Evolutionary conservation across 2,329 filamentous ascomycete genomes (phyloP).

Genomic region (Cladorrhinum sp.): DNA sequence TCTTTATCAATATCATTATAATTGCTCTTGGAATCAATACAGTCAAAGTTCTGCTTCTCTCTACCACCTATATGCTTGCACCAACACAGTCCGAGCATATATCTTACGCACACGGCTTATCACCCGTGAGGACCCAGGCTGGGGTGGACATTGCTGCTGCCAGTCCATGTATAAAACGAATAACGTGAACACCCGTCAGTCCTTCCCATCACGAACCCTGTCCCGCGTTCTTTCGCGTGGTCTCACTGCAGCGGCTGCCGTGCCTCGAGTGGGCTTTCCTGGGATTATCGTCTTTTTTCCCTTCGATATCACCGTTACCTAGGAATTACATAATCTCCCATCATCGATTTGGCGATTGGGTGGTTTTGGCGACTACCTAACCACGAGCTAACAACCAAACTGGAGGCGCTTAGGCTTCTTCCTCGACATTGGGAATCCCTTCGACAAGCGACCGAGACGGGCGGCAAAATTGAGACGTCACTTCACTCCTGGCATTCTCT

Average conservation of each 20-base stretch:
- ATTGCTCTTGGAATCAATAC: too few relatives aligned
- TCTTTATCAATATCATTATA: too few relatives aligned
- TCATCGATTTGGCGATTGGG: not conserved
- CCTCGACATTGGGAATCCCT: not conserved
- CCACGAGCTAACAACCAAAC: not conserved
- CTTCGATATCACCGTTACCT: not conserved
- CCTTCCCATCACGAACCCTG: not conserved
- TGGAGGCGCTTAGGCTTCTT: not conserved
- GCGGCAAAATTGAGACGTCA: not conserved
- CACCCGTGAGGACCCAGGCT: too few relatives aligned
- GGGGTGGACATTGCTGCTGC: too few relatives aligned
- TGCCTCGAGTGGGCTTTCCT: not conserved
- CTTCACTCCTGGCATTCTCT: not conserved
- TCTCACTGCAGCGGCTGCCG: not conserved
- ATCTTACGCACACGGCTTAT: not conserved
- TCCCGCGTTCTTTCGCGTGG: constrained; percentile 12
- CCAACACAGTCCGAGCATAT: not conserved
- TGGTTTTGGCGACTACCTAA: not conserved
- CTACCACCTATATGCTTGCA: not conserved
- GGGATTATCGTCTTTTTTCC: not conserved
- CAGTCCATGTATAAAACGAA: too few relatives aligned
- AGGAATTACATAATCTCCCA: not conserved
- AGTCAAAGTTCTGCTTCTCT: not conserved
- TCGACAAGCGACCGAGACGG: not conserved
- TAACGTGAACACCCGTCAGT: constrained; percentile 24